Percentiles rank a stretch among this genome's conserved stretches.
These are phyloP conservation scores for Cudoniella acicularis DNA, from an alignment of 495 filamentous ascomycete genomes.

Conservation along the genomic window DNA sequence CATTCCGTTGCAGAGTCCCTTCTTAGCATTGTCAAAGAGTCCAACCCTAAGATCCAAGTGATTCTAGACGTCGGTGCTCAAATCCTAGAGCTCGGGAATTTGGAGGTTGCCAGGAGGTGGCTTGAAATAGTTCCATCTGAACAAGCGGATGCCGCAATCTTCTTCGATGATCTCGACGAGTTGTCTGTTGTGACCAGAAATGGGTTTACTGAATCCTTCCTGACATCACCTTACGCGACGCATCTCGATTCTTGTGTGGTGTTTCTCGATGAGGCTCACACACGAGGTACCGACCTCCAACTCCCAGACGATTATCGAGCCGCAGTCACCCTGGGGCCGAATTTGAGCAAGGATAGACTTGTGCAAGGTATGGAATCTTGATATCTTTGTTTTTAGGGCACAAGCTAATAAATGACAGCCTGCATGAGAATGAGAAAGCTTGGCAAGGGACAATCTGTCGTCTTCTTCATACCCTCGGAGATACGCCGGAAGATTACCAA, in stretches of 20 bases:
- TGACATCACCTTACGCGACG: constrained; percentile 55
- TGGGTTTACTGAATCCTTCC: constrained; percentile 46
- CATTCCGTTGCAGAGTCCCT: constrained; percentile 39
- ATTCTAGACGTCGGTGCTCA: constrained; percentile 75
- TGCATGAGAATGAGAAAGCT: constrained; percentile 66
- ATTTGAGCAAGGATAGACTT: constrained; percentile 66
- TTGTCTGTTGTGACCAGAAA: constrained; percentile 40
- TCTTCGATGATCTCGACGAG: constrained; percentile 50
- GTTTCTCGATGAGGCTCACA: constrained; percentile 74
- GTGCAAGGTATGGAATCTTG: constrained; percentile 61
- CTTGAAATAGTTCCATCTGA: constrained; percentile 26
- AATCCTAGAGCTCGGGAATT: constrained; percentile 66
- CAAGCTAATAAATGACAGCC: constrained; percentile 35
- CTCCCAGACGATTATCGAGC: constrained; percentile 57
- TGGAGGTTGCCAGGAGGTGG: constrained; percentile 49
- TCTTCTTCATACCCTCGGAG: constrained; percentile 52
- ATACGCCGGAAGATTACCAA: no score
- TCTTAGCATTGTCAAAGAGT: constrained; percentile 37
- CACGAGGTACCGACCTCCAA: constrained; percentile 69
- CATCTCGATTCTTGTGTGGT: constrained; percentile 62
- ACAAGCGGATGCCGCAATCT: constrained; percentile 48
- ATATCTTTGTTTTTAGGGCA: constrained; percentile 9
- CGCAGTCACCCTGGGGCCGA: constrained; percentile 64
- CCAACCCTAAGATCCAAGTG: constrained; percentile 45
- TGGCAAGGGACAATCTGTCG: constrained; percentile 57